Evolutionary conservation across 1,139 yeast genomes (phyloP), one percentile per base, ranked within the genome.

Genomic region (Debaryomycetaceae sp.): DNA sequence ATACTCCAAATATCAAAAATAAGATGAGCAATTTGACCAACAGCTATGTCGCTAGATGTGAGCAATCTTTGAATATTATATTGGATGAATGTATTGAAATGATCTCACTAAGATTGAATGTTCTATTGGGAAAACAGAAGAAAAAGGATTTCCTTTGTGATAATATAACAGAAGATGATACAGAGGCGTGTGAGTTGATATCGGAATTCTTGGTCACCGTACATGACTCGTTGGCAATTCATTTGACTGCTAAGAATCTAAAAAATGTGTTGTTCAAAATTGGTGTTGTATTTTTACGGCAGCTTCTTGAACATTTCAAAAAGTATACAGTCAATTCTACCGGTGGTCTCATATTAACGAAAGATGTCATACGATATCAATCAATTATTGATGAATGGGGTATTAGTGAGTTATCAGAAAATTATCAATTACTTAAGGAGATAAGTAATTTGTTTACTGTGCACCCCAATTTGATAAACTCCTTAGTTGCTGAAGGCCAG

Each of bases 401-500:
- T 5, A 72, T 87, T 27, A 73, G 76, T 2, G 83, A 79, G 43
- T 68, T 90, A 36, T 73, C 84, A n/a, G 87, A 82, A 37, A 78
- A 80, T 44, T 89, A 87, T 66, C 81, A 80, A 42, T 72, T 89
- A 8, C 68, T 91, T 50, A 83, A 89, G 58, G 96, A 90, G 53
- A 80, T 91, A 49, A 91, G 95, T 35, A 89, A 88, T 57, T 70
- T 91, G 51, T 91, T 85, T 60, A 86, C 96, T 0, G 96, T 88
- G 11, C 90, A 85, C 58, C 69, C 76, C 7, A 69, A 70, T 43
- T 78, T 88, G 55, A 72, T 91, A 48, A 83, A 83, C 51, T 87
- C 96, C 1, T 75, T 91, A 58, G 81, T 91, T 2, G 81, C 86
- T 38, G 97, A 90, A 55, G 96, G 96, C 2, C 87, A 83, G 55